These are phyloP conservation scores for Taphrina populina DNA, from an alignment of 1,139 yeast genomes.

Conservation along the genomic window DNA sequence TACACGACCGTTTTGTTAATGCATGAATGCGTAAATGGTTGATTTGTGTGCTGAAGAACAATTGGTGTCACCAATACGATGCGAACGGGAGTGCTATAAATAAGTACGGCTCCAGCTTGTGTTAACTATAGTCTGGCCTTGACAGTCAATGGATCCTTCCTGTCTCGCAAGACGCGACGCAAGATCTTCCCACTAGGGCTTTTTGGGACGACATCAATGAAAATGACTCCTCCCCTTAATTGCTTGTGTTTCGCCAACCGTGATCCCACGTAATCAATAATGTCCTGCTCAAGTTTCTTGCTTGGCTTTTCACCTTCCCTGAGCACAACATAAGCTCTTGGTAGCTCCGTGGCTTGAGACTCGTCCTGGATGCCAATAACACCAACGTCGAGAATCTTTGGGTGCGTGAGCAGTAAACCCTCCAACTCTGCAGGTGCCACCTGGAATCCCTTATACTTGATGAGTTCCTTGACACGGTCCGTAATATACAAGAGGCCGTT, in stretches of 20 bases:
- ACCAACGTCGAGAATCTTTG: constrained; percentile 45
- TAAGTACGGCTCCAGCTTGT: too few species aligned
- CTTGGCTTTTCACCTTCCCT: constrained; percentile 37
- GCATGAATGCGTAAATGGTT: too few species aligned
- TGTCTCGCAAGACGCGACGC: constrained; percentile 43
- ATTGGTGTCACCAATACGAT: too few species aligned
- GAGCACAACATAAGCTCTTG: constrained; percentile 47
- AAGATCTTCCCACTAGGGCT: constrained; percentile 48
- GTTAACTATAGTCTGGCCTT: constrained; percentile 30
- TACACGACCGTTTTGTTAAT: too few species aligned
- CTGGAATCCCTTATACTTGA: constrained; percentile 69
- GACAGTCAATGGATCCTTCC: constrained; percentile 25
- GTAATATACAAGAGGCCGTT: constrained; percentile 57
- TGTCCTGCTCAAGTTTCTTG: constrained; percentile 20
- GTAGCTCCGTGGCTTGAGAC: constrained; percentile 46
- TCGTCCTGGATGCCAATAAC: constrained; percentile 45
- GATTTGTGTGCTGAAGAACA: too few species aligned
- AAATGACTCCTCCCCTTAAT: constrained; percentile 48
- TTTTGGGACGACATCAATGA: constrained; percentile 46
- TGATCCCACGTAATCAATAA: constrained; percentile 45
- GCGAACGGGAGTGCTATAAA: too few species aligned
- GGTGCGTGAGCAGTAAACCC: constrained; percentile 55
- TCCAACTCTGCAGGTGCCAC: constrained; percentile 80
- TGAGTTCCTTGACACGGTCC: constrained; percentile 69
- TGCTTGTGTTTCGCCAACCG: constrained; percentile 47